Evolutionary conservation across 2,329 filamentous ascomycete species (phyloP).

Genomic region (Calonectria crousiana): DNA sequence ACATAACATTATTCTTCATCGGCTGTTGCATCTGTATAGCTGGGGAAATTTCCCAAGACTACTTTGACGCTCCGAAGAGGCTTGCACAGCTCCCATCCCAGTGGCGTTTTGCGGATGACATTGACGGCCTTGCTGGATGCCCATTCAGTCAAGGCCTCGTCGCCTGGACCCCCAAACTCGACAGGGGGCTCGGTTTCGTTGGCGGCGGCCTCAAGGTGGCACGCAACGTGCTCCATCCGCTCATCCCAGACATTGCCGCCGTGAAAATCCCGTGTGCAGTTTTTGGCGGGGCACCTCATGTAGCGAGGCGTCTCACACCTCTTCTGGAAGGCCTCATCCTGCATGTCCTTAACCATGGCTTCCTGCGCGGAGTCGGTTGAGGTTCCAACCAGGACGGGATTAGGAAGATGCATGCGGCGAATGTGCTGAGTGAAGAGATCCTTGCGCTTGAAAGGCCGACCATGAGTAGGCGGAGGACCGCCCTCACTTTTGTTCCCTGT

Average conservation of each 20-base stretch:
- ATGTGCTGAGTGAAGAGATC: constrained; percentile 92
- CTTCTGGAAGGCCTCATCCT: constrained; percentile 68
- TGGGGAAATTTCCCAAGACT: constrained; percentile 16
- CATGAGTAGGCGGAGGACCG: constrained; percentile 57
- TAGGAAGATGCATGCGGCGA: constrained; percentile 80
- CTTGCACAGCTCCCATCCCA: constrained; percentile 52
- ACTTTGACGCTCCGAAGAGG: constrained; percentile 42
- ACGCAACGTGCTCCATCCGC: constrained; percentile 88
- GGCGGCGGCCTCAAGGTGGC: constrained; percentile 74
- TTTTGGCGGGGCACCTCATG: constrained; percentile 71
- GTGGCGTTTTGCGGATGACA: constrained; percentile 47
- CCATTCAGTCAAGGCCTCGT: constrained; percentile 56
- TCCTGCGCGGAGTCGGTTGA: constrained; percentile 57
- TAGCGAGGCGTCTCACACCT: constrained; percentile 71
- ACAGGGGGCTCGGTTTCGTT: constrained; percentile 44
- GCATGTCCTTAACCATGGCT: constrained; percentile 66
- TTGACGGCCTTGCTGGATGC: constrained; percentile 52
- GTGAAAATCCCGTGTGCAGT: constrained; percentile 71
- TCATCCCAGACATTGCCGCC: constrained; percentile 80
- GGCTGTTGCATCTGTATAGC: background rate
- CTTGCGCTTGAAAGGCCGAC: constrained; percentile 85
- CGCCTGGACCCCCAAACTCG: constrained; percentile 54
- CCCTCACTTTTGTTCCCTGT: constrained; percentile 46
- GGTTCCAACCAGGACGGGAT: background rate
- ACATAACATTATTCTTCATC: constrained; percentile 4